These are phyloP conservation scores for Pleurotus pulmonarius DNA, from an alignment of 768 basidiomycete genomes.

Conservation along the genomic window DNA sequence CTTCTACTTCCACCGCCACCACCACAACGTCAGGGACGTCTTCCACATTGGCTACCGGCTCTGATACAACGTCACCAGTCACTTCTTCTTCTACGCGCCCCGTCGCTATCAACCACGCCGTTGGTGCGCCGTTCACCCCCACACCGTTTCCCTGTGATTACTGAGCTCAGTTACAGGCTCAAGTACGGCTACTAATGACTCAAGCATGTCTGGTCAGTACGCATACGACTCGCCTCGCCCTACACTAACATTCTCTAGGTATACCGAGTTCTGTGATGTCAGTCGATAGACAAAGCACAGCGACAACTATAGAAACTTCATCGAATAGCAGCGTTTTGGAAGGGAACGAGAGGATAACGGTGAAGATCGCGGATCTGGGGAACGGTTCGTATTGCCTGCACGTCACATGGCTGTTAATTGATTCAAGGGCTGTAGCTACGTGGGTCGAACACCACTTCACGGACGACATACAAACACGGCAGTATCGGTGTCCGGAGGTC, in stretches of 20 bases:
- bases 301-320: conserved; percentile 15
- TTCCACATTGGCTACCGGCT: background rate
- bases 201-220: conserved; percentile 1
- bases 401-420: conserved; percentile 4
- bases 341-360: conserved; percentile 73
- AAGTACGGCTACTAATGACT: conserved; percentile 6
- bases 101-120: background rate
- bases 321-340: conserved; percentile 17
- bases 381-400: conserved; percentile 57
- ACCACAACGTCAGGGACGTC: conserved; percentile 8
- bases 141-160: background rate
- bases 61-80: background rate
- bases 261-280: conserved; percentile 27
- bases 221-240: background rate
- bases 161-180: conserved; percentile 12
- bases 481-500: conserved; percentile 97
- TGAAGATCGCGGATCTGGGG: conserved; percentile 98
- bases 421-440: conserved; percentile 45
- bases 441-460: conserved; percentile 97
- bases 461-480: conserved; percentile 96
- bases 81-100: conserved; percentile 3
- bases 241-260: background rate
- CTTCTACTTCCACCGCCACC: conserved; percentile 3
- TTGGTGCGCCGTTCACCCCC: background rate
- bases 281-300: conserved; percentile 19